Evolutionary conservation across 495 filamentous ascomycete genomes (phyloP), one percentile per base, ranked within the genome.

Genomic region (Cercophora sp.): DNA sequence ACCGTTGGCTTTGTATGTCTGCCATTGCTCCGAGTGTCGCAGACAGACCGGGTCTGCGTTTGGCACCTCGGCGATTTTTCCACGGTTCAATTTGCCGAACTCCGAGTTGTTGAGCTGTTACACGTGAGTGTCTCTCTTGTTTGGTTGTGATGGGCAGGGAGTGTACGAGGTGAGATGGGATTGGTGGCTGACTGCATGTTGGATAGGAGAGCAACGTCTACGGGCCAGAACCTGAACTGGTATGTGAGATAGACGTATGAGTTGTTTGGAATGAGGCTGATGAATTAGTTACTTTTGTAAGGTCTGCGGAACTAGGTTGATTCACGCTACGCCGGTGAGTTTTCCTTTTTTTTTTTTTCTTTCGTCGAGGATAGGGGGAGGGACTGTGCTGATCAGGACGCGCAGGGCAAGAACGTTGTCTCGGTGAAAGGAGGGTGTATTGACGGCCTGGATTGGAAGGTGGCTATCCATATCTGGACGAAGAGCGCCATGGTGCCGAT

Each of bases 1-100:
- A 47, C 81, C 82, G 1, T 71, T 84, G 20, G 75, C 74, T 1
- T 61, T 86, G 13, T 86, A 85, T 59, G 80, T 85, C 61, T 88
- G 85, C 68, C 85, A 88, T 69, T 88, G 85, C 65, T 64, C 71
- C 31, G 77, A 85, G 56, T 88, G 85, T 64, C 80, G 78, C 24
- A 76, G 78, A 49, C 85, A 88, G 68, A 79, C 83, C 41, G 75
- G 79, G 45, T 82, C 81, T 13, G 82, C 84, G n/a, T 85, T 84
- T 59, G 84, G 85, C 22, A 78, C 81, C 43, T 81, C 78, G 22
- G 84, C 84, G 48, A 82, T 84, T 56, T 88, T 88, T 60, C 84
- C 83, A 5, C 63, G 66, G 11, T 86, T 86, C 43, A 58, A 70
- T 16, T 64, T 85, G 32, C 79, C 78, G 1, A 51, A 54, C 5